phyloP scores from a whole-genome alignment of 495 filamentous ascomycete species.

The Xylaria cubensis region DNA sequence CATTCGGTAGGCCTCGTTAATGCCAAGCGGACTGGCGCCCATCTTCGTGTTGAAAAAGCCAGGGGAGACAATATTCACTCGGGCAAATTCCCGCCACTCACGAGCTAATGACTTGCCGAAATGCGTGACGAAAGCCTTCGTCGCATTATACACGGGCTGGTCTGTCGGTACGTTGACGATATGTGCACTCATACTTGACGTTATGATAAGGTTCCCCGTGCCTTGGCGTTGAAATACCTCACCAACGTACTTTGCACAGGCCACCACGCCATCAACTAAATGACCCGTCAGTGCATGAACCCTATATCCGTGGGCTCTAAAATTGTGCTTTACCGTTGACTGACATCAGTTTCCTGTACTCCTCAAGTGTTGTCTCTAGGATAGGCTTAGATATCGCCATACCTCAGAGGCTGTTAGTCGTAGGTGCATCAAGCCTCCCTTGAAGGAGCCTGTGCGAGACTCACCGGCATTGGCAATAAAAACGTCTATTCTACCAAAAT shows the following conservation, averaged over 20 bases:
- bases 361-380: slow-evolving; percentile 53
- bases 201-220: slow-evolving; percentile 48
- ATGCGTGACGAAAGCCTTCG: slow-evolving; percentile 62
- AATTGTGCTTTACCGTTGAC: slow-evolving; percentile 38
- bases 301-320: slow-evolving; percentile 28
- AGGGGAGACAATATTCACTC: slow-evolving; percentile 63
- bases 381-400: slow-evolving; percentile 60
- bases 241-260: slow-evolving; percentile 57
- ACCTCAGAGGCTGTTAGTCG: slow-evolving; percentile 35
- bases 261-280: slow-evolving; percentile 61
- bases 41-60: slow-evolving; percentile 38
- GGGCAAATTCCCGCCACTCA: slow-evolving; percentile 75
- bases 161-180: slow-evolving; percentile 69
- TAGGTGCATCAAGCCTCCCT: not conserved
- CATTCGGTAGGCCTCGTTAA: slow-evolving; percentile 47
- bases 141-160: slow-evolving; percentile 67
- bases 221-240: slow-evolving; percentile 54
- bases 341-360: slow-evolving; percentile 55
- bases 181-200: slow-evolving; percentile 66
- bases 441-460: slow-evolving; percentile 12
- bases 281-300: slow-evolving; percentile 38
- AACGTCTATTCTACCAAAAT: slow-evolving; percentile 53
- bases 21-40: slow-evolving; percentile 37
- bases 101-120: slow-evolving; percentile 63
- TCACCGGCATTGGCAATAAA: slow-evolving; percentile 46